phyloP scores from a whole-genome alignment of 352 stramenopile genomes.

The Globisporangium emineosum region DNA sequence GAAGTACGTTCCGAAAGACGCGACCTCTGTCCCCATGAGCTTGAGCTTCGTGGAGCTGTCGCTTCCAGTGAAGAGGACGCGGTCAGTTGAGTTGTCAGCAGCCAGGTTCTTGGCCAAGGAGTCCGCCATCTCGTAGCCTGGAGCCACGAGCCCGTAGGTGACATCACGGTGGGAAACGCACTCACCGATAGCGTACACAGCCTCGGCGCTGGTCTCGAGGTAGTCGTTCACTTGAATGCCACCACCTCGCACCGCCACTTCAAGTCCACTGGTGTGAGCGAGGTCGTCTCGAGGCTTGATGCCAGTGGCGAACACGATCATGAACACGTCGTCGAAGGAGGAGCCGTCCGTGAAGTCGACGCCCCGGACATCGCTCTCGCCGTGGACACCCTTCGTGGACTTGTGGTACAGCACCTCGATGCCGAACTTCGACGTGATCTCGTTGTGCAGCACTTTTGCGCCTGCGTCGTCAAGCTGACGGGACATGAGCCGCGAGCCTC shows the following conservation, averaged over 20 bases:
- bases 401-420: conserved; percentile 89
- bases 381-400: conserved; percentile 63
- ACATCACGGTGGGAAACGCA: conserved; percentile 88
- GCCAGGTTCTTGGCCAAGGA: conserved; percentile 83
- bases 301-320: conserved; percentile 89
- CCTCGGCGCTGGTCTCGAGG: conserved; percentile 66
- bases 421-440: conserved; percentile 84
- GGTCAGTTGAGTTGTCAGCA: conserved; percentile 16
- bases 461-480: conserved; percentile 91
- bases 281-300: conserved; percentile 93
- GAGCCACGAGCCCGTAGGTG: conserved; percentile 92
- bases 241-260: conserved; percentile 61
- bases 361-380: conserved; percentile 52
- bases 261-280: conserved; percentile 54
- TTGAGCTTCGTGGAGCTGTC: conserved; percentile 94
- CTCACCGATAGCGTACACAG: conserved; percentile 90
- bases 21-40: conserved; percentile 92
- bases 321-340: conserved; percentile 80
- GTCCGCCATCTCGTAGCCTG: conserved; percentile 90
- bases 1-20: conserved; percentile 86
- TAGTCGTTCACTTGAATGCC: conserved; percentile 91
- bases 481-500: conserved; percentile 90
- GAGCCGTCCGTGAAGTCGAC: conserved; percentile 85
- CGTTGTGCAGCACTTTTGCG: conserved; percentile 84
- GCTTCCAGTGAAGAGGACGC: conserved; percentile 69